Conservation (phyloP, 306 rosid genomes). For the Spatholobus suberectus region DNA sequence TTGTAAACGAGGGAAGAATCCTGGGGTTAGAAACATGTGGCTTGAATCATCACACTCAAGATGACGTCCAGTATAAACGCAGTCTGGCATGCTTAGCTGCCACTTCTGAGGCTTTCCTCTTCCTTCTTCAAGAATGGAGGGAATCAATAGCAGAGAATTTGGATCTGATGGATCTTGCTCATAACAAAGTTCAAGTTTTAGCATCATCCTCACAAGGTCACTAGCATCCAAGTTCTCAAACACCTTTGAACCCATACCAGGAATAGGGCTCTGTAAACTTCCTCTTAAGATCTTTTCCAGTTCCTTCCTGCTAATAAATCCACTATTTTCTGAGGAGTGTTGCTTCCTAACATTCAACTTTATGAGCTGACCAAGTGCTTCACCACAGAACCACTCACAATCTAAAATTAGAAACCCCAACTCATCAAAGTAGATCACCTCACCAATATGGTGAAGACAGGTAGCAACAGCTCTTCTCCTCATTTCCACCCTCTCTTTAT, state of each 20-base stretch:
- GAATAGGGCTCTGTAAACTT: constrained; percentile 83
- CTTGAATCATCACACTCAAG: constrained; percentile 96
- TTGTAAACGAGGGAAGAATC: constrained; percentile 96
- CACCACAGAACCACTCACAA: constrained; percentile 94
- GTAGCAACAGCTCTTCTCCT: constrained; percentile 78
- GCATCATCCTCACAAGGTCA: constrained; percentile 95
- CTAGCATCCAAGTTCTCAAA: constrained; percentile 84
- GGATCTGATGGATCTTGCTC: constrained; percentile 82
- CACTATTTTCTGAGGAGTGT: constrained; percentile 62
- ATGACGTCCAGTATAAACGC: constrained; percentile 79
- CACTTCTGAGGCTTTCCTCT: constrained; percentile 89
- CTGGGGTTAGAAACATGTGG: constrained; percentile 89
- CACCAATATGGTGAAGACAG: constrained; percentile 90
- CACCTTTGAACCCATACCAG: constrained; percentile 81
- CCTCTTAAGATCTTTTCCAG: constrained; percentile 81
- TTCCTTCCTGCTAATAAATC: constrained; percentile 77
- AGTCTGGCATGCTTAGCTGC: constrained; percentile 66
- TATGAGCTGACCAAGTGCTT: constrained; percentile 80
- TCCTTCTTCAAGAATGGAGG: constrained; percentile 91
- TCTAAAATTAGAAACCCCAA: constrained; percentile 84
- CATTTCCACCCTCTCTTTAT: constrained; percentile 67
- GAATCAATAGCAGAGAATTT: constrained; percentile 70
- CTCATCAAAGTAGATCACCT: constrained; percentile 83
- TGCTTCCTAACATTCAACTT: constrained; percentile 69
- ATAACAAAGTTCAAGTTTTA: constrained; percentile 89